Evolutionary conservation across 2,329 filamentous ascomycete genomes (phyloP).

Genomic region (Claviceps sp.): DNA sequence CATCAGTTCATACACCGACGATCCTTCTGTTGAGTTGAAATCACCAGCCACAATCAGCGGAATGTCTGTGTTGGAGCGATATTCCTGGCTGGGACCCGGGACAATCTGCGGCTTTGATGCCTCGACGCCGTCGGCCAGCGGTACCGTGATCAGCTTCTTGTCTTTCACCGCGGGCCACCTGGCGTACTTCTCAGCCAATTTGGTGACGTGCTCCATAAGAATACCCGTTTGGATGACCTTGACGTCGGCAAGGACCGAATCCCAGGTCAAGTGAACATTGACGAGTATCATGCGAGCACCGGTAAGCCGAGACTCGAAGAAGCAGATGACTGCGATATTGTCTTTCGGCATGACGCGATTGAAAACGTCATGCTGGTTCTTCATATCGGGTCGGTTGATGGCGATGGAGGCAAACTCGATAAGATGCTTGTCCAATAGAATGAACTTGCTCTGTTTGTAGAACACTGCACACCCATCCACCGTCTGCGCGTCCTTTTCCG

Average conservation of each 20-base stretch:
- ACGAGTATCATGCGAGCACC: constrained; percentile 87
- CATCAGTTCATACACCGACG: constrained; percentile 84
- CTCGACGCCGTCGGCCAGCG: constrained; percentile 29
- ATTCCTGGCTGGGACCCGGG: constrained; percentile 73
- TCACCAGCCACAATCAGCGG: constrained; percentile 87
- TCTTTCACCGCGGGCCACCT: constrained; percentile 70
- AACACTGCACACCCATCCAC: constrained; percentile 97
- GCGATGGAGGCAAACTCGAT: constrained; percentile 86
- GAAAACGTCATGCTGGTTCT: constrained; percentile 93
- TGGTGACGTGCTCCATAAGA: constrained; percentile 81
- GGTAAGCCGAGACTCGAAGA: constrained; percentile 83
- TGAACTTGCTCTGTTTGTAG: constrained; percentile 90
- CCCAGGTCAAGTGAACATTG: constrained; percentile 93
- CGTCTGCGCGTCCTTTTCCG: constrained; percentile 71
- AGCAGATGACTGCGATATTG: constrained; percentile 84
- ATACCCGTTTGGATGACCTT: constrained; percentile 95
- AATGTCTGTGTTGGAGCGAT: constrained; percentile 74
- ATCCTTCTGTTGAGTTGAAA: constrained; percentile 82
- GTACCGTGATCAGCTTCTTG: constrained; percentile 48
- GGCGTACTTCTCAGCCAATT: constrained; percentile 73
- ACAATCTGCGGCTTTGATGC: constrained; percentile 40
- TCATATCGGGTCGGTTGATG: constrained; percentile 92
- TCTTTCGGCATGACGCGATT: constrained; percentile 98
- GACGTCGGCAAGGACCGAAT: constrained; percentile 79
- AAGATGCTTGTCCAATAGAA: constrained; percentile 84